Evolutionary conservation across 768 basidiomycete genomes (phyloP).

Genomic region (Pulveroboletus sp.): DNA sequence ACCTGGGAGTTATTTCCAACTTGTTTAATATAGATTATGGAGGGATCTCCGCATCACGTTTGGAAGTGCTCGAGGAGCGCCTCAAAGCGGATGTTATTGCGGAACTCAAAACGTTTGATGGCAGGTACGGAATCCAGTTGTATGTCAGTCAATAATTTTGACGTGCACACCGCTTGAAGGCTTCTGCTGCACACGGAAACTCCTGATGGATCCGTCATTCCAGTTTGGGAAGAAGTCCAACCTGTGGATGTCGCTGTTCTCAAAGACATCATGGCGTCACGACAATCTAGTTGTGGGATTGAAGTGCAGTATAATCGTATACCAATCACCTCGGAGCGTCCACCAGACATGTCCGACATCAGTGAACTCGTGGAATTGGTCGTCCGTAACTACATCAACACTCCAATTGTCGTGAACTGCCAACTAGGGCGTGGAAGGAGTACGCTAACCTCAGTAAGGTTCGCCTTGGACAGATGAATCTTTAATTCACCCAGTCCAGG

Average conservation of each 20-base stretch:
- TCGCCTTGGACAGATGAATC: neutral
- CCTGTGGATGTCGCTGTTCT: slow-evolving; percentile 70
- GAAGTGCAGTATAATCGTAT: slow-evolving; percentile 78
- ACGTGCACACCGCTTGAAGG: slow-evolving; percentile 34
- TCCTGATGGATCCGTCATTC: slow-evolving; percentile 80
- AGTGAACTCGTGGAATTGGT: slow-evolving; percentile 77
- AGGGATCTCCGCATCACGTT: slow-evolving; percentile 85
- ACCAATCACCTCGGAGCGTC: slow-evolving; percentile 88
- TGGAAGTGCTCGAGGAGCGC: slow-evolving; percentile 89
- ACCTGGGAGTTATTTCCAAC: neutral
- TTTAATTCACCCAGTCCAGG: slow-evolving; percentile 35
- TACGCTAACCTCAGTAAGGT: slow-evolving; percentile 77
- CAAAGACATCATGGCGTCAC: slow-evolving; percentile 80
- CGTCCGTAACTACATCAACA: slow-evolving; percentile 60
- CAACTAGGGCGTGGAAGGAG: slow-evolving; percentile 92
- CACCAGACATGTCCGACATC: slow-evolving; percentile 71
- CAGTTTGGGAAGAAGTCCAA: slow-evolving; percentile 90
- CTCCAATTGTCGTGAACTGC: slow-evolving; percentile 90
- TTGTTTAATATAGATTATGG: slow-evolving; percentile 67
- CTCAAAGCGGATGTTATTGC: slow-evolving; percentile 82
- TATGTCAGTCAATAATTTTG: neutral
- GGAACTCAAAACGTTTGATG: slow-evolving; percentile 80
- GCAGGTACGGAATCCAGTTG: slow-evolving; percentile 49
- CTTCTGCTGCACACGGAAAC: slow-evolving; percentile 89
- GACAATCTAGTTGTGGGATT: slow-evolving; percentile 42